Conservation (phyloP, 2,329 filamentous ascomycete species). For the Sclerotinia spermophila region DNA sequence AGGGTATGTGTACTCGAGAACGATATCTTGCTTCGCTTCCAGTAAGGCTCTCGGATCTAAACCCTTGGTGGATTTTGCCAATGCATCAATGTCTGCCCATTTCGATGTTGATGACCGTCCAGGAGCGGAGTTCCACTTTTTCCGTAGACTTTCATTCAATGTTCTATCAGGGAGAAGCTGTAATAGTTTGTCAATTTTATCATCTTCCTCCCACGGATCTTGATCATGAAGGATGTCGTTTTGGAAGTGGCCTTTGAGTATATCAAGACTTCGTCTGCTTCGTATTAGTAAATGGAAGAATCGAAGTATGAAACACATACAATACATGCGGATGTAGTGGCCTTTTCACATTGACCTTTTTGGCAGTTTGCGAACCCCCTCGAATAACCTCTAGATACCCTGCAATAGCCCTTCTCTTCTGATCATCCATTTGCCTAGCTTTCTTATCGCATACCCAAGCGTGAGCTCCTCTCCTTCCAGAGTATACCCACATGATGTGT, state of each 20-base stretch:
- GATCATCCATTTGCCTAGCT: slow-evolving; percentile 79
- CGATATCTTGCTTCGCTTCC: slow-evolving; percentile 92
- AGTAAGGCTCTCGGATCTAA: slow-evolving; percentile 72
- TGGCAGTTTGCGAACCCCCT: slow-evolving; percentile 80
- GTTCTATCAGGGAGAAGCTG: slow-evolving; percentile 77
- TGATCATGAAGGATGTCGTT: slow-evolving; percentile 77
- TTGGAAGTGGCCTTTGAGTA: slow-evolving; percentile 81
- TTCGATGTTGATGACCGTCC: slow-evolving; percentile 73
- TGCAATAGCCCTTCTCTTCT: slow-evolving; percentile 78
- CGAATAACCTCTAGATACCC: slow-evolving; percentile 88
- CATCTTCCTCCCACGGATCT: slow-evolving; percentile 73
- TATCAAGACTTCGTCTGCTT: slow-evolving; percentile 71
- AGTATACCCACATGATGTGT: slow-evolving; percentile 98
- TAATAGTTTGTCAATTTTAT: slow-evolving; percentile 73
- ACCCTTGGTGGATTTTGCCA: slow-evolving; percentile 71
- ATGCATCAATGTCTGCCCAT: slow-evolving; percentile 88
- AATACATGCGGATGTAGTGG: slow-evolving; percentile 87
- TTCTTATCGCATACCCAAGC: slow-evolving; percentile 96
- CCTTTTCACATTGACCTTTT: slow-evolving; percentile 78
- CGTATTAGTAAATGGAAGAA: slow-evolving; percentile 16
- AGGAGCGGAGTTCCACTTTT: slow-evolving; percentile 87
- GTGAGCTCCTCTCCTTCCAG: slow-evolving; percentile 91
- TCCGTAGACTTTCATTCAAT: slow-evolving; percentile 73
- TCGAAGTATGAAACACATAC: slow-evolving; percentile 42
- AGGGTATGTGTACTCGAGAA: slow-evolving; percentile 96